These are phyloP conservation scores for Mrakiaceae sp. DNA, from an alignment of 1,284 basidiomycete species.

Conservation along the genomic window DNA sequence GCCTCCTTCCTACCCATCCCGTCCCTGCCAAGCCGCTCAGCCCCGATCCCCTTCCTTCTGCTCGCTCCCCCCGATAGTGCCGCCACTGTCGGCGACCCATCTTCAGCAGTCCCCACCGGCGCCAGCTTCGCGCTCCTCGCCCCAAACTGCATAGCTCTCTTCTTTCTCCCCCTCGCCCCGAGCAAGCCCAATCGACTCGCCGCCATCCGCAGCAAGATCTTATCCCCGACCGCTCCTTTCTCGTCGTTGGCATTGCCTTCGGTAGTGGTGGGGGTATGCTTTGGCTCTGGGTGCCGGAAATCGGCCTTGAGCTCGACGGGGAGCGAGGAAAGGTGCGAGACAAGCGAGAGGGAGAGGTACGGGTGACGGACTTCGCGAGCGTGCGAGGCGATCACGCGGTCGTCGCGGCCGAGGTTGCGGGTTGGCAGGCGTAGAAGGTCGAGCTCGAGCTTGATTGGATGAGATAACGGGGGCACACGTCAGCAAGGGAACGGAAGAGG, in stretches of 20 bases:
- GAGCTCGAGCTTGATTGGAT: conserved; percentile 56
- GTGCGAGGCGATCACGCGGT: conserved; percentile 76
- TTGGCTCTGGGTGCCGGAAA: conserved; percentile 37
- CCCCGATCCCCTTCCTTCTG: no score
- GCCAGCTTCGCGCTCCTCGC: conserved; percentile 81
- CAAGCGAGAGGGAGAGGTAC: conserved; percentile 68
- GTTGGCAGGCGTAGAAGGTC: conserved; percentile 83
- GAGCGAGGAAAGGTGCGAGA: conserved; percentile 57
- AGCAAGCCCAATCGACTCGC: conserved; percentile 55
- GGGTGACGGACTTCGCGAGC: conserved; percentile 85
- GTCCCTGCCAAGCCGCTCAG: no score
- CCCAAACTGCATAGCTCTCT: conserved; percentile 96
- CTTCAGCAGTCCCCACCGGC: no score
- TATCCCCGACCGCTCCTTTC: conserved; percentile 66
- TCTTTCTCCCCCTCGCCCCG: conserved; percentile 60
- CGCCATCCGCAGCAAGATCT: conserved; percentile 64
- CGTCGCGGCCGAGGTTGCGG: conserved; percentile 87
- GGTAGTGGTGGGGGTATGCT: background rate
- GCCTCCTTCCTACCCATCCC: no score
- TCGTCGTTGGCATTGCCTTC: conserved; percentile 5
- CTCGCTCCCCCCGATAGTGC: no score
- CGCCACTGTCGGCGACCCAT: no score
- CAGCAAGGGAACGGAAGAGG: conserved; percentile 6
- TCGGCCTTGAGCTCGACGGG: conserved; percentile 74
- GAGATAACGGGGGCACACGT: background rate